phyloP scores from a whole-genome alignment of 768 basidiomycete genomes.

The Lentinula lateritia region DNA sequence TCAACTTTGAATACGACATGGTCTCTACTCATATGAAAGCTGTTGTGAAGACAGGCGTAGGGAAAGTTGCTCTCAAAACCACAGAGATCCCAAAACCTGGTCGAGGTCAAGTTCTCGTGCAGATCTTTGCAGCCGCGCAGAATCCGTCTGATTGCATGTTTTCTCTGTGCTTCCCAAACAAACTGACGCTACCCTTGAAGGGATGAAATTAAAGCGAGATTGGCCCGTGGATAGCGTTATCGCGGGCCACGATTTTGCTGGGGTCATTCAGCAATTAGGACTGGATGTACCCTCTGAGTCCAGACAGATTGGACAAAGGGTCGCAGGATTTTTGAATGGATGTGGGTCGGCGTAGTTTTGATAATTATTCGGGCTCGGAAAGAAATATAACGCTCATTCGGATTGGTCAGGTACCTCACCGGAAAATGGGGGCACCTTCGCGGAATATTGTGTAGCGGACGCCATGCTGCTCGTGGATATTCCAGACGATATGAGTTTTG shows the following conservation, averaged over 20 bases:
- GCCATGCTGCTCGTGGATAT: slow-evolving; percentile 11
- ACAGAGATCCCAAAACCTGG: slow-evolving; percentile 6
- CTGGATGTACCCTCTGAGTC: slow-evolving; percentile 3
- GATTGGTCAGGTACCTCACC: not conserved
- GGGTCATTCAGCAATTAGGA: slow-evolving; percentile 6
- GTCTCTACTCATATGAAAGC: slow-evolving; percentile 9
- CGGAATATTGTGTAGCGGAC: slow-evolving; percentile 16
- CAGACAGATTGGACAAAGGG: slow-evolving; percentile 5
- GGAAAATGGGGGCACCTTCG: slow-evolving; percentile 8
- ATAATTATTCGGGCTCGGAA: not conserved
- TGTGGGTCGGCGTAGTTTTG: not conserved
- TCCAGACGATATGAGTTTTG: slow-evolving; percentile 10
- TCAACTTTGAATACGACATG: not conserved
- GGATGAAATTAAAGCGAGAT: not conserved
- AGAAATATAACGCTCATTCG: not conserved
- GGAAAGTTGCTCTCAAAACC: slow-evolving; percentile 3
- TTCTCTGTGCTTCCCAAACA: not conserved
- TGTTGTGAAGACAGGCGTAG: not conserved
- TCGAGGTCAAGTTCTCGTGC: slow-evolving; percentile 9
- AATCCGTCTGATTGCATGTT: slow-evolving; percentile 12
- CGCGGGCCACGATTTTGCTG: slow-evolving; percentile 10
- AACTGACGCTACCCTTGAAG: not conserved
- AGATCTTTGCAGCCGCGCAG: slow-evolving; percentile 11
- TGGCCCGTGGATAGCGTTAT: not conserved
- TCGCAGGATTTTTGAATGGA: slow-evolving; percentile 7